Evolutionary conservation across 805 yeast species (phyloP), one percentile per base, ranked within the genome.

Genomic region (Yarrowia sp.): DNA sequence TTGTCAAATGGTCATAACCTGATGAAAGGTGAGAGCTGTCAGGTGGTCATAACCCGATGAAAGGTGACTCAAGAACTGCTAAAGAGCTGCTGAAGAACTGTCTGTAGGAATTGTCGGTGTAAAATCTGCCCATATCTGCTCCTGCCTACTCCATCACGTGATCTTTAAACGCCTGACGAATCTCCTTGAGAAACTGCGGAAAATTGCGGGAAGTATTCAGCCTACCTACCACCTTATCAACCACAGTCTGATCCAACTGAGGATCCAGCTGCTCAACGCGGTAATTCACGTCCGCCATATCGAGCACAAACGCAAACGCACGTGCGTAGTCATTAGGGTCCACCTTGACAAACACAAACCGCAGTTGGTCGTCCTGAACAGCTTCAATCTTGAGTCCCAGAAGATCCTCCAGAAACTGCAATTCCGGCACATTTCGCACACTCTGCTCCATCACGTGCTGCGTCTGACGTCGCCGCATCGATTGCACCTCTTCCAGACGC

Each of bases 371-470:
- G 8, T 81, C 82, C 19, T 78, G 76, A 1, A 85, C 75, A 3
- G 86, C 87, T 68, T 84, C 86, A 19, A 88, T 82, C 43, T 79
- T 78, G 69, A 88, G 74, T 0, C 92, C 91, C 53, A 87, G 77
- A 61, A 85, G 77, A 46, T 79, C 75, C 70, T 88, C 90, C 76
- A 83, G 86, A 49, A 82, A 79, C 16, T 77, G 69, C 49, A 86
- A 78, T 73, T 88, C 91, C 0, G 86, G 86, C 15, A 78, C 77
- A 69, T 87, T 86, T 49, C 78, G 79, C 38, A 78, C 78, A 8
- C 82, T 77, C 73, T 88, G 90, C 10, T 73, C 69, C 41, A 66
- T 61, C 22, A 76, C 70, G 19, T 76, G 75, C 43, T 85, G 74
- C 45, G 78, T 75, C 63, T 77, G 77, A 48, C 77, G 79, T 8